These are phyloP conservation scores for Sphaerosporella brunnea DNA, from an alignment of 495 filamentous ascomycete species.

Conservation along the genomic window DNA sequence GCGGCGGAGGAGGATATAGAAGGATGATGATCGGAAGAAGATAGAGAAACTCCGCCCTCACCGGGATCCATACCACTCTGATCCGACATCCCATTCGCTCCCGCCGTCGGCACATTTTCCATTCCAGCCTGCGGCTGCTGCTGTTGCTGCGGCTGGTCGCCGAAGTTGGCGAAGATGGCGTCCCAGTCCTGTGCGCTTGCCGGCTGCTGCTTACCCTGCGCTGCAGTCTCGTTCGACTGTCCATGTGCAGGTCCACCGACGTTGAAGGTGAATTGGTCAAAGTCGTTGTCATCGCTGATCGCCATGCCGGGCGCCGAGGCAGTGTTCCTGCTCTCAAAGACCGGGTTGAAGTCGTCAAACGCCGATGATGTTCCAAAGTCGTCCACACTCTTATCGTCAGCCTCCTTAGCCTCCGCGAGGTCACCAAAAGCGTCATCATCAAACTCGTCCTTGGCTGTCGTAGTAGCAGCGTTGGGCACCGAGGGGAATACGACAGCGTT, in stretches of 20 bases:
- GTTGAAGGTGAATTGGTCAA: conserved; percentile 28
- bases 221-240: too few relatives aligned
- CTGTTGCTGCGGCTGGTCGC: conserved; percentile 30
- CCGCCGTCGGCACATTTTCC: conserved; percentile 3
- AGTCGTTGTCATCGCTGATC: conserved; percentile 34
- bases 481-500: conserved; percentile 29
- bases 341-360: conserved; percentile 44
- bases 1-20: conserved; percentile 1
- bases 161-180: conserved; percentile 67
- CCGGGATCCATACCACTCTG: conserved; percentile 11
- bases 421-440: conserved; percentile 78
- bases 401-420: conserved; percentile 75
- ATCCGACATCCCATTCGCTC: conserved; percentile 16
- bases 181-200: conserved; percentile 70
- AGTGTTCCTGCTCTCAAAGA: conserved; percentile 38
- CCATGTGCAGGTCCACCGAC: too few relatives aligned
- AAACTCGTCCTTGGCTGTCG: conserved; percentile 47
- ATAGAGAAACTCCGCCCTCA: conserved; percentile 7
- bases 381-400: conserved; percentile 50
- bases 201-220: conserved; percentile 14
- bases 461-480: conserved; percentile 7
- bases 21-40: conserved; percentile 4
- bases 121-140: conserved; percentile 18
- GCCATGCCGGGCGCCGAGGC: conserved; percentile 26
- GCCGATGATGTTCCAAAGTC: conserved; percentile 50